A percentile compares a stretch with the other conserved stretches of the same genome.
Evolutionary conservation across 495 filamentous ascomycete species (phyloP).

Genomic region (Penicillium cosmopolitanum): DNA sequence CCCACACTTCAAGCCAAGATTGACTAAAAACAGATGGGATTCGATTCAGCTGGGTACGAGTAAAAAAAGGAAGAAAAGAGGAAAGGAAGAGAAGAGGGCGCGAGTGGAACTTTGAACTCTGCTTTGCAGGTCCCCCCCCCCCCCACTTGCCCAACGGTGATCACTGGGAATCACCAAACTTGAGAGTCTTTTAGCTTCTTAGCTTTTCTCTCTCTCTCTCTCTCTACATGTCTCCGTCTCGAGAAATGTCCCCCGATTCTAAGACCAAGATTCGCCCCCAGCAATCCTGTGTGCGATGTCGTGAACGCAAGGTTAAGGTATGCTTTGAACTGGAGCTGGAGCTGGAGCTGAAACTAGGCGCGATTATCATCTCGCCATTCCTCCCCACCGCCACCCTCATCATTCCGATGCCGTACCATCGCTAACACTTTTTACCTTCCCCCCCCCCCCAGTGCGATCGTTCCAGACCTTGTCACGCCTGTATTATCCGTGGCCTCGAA

Average conservation of each 20-base stretch:
- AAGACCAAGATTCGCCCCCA: conserved; percentile 37
- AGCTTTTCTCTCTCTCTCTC: not conserved
- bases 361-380: not conserved
- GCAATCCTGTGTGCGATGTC: conserved; percentile 38
- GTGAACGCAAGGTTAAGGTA: conserved; percentile 43
- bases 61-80: too few relatives aligned
- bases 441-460: conserved; percentile 33
- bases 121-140: not conserved
- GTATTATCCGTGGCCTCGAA: conserved; percentile 34
- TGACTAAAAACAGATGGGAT: too few relatives aligned
- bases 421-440: not conserved
- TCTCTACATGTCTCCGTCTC: not conserved
- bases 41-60: too few relatives aligned
- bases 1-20: too few relatives aligned
- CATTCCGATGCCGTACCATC: not conserved
- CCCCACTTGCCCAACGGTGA: conserved; percentile 2
- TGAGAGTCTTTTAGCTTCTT: not conserved
- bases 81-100: too few relatives aligned
- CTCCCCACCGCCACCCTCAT: conserved; percentile 48
- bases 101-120: not conserved
- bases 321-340: not conserved
- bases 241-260: conserved; percentile 20
- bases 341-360: too few relatives aligned
- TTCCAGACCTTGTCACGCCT: conserved; percentile 35
- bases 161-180: not conserved